Evolutionary conservation across 495 filamentous ascomycete genomes (phyloP).

Genomic region (Penicillium cinerascens): DNA sequence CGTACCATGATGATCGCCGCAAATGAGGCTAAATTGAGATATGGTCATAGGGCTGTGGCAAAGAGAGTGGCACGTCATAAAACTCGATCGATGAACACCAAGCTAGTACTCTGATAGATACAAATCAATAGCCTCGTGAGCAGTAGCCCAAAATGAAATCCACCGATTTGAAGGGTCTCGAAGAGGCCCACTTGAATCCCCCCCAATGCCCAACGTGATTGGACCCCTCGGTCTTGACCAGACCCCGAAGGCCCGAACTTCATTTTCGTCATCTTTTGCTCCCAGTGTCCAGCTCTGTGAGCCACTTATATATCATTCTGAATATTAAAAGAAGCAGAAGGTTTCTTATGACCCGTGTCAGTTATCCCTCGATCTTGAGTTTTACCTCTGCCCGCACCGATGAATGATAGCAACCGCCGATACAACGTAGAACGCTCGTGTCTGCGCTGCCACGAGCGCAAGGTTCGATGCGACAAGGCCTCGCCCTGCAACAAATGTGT

Average conservation of each 20-base stretch:
- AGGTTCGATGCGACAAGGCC: slow-evolving; percentile 35
- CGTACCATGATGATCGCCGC: too few relatives aligned
- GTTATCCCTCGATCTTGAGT: not conserved
- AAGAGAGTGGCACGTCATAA: too few relatives aligned
- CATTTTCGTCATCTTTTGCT: not conserved
- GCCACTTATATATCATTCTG: not conserved
- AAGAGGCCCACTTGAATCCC: not conserved
- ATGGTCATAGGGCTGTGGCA: not conserved
- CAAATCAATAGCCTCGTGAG: not conserved
- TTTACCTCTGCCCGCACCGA: not conserved
- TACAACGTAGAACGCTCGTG: slow-evolving; percentile 34
- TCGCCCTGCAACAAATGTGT: slow-evolving; percentile 30
- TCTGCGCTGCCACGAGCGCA: slow-evolving; percentile 35
- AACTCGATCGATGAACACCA: too few relatives aligned
- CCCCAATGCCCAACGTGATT: not conserved
- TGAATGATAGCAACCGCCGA: slow-evolving; percentile 14
- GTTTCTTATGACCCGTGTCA: not conserved
- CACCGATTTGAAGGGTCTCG: not conserved
- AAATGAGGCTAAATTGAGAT: not conserved
- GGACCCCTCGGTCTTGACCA: not conserved
- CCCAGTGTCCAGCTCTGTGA: not conserved
- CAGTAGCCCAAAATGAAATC: not conserved
- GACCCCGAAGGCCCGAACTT: not conserved
- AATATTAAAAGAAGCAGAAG: not conserved
- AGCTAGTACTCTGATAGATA: too few relatives aligned